Evolutionary conservation across 1,284 basidiomycete species (phyloP).

Genomic region (Heterobasidion irregulare): DNA sequence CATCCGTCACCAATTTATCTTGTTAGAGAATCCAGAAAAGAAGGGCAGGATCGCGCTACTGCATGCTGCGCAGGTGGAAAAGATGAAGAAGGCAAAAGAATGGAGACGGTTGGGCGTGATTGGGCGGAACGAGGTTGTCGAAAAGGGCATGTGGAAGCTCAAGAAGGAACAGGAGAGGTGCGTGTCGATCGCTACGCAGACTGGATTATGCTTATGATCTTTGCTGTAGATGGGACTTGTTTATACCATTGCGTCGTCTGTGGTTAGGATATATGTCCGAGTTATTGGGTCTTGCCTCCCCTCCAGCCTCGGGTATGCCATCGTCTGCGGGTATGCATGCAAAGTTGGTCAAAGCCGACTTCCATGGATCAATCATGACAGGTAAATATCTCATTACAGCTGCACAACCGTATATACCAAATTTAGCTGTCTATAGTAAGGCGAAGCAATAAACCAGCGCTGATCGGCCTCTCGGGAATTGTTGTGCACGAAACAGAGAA

Average conservation of each 20-base stretch:
- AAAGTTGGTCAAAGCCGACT: conserved; percentile 82
- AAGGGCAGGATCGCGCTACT: background rate
- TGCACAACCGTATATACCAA: background rate
- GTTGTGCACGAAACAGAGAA: conserved; percentile 83
- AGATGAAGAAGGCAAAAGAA: conserved; percentile 34
- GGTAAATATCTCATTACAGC: conserved; percentile 35
- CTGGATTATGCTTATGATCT: background rate
- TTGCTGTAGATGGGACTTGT: conserved; percentile 49
- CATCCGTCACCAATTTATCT: background rate
- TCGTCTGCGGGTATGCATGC: conserved; percentile 54
- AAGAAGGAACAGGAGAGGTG: conserved; percentile 53
- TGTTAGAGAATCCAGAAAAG: background rate
- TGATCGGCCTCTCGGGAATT: conserved; percentile 69
- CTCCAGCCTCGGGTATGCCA: conserved; percentile 33
- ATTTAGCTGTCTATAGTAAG: conserved; percentile 37
- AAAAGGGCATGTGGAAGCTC: conserved; percentile 56
- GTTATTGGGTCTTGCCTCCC: conserved; percentile 48
- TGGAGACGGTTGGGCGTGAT: conserved; percentile 37
- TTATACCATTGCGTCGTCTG: conserved; percentile 70
- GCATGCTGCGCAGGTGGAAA: conserved; percentile 27
- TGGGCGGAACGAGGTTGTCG: conserved; percentile 39
- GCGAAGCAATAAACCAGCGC: conserved; percentile 65
- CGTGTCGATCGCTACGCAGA: background rate
- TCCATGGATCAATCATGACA: conserved; percentile 70
- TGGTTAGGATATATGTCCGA: conserved; percentile 88